Conservation (phyloP, 116 monocot genomes). For the Phalaenopsis hybrid region DNA sequence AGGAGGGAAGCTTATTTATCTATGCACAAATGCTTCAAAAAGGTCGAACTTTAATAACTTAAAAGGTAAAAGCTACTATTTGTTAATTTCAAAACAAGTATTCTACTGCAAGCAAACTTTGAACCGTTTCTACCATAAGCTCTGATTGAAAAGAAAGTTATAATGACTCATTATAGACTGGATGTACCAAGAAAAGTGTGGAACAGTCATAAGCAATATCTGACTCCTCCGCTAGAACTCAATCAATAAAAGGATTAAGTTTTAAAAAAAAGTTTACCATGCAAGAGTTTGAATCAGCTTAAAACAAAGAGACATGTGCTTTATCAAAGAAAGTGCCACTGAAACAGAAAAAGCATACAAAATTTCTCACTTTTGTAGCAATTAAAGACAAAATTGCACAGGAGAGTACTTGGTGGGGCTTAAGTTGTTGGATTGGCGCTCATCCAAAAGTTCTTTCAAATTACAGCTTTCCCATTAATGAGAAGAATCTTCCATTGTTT, state of each 20-base stretch:
- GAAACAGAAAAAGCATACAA: not conserved
- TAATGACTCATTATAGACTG: no score
- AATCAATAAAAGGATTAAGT: no score
- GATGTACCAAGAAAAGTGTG: no score
- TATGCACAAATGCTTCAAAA: not conserved
- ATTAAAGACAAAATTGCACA: not conserved
- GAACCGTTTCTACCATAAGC: not conserved
- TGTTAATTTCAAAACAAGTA: not conserved
- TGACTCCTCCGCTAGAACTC: no score
- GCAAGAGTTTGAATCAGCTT: no score
- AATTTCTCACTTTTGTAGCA: not conserved
- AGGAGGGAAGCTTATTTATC: not conserved
- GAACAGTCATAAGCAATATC: no score
- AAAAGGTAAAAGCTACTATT: not conserved
- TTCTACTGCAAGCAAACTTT: not conserved
- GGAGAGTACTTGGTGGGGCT: not conserved
- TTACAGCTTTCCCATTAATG: not conserved
- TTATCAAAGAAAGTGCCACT: no score
- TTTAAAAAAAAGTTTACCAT: no score
- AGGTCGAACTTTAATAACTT: no score
- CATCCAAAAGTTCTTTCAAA: not conserved
- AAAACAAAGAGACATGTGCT: no score
- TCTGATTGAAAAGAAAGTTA: no score
- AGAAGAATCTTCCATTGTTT: not conserved
- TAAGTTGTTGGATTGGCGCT: not conserved